These are phyloP conservation scores for Pseudocercospora pini-densiflorae DNA, from an alignment of 2,329 filamentous ascomycete species.

Conservation along the genomic window DNA sequence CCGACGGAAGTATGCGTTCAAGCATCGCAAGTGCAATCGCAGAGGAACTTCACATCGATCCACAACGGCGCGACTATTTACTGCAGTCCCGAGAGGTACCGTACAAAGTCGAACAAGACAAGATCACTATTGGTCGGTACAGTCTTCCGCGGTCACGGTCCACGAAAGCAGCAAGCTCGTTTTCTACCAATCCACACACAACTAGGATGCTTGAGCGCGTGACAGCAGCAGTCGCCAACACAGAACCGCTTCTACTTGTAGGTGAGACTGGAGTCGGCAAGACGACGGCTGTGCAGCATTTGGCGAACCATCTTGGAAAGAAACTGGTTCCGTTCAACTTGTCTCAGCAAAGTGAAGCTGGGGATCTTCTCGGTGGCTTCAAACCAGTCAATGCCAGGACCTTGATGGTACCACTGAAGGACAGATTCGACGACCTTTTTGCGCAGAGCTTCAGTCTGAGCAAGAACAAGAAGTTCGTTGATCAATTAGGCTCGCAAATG, in stretches of 20 bases:
- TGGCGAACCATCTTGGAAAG: conserved; percentile 81
- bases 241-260: conserved; percentile 92
- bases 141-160: conserved; percentile 30
- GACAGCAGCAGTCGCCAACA: conserved; percentile 76
- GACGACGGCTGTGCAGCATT: conserved; percentile 91
- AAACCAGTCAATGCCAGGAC: conserved; percentile 93
- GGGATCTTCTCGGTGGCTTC: conserved; percentile 94
- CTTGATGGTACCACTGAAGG: conserved; percentile 85
- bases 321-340: conserved; percentile 92
- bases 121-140: conserved; percentile 38
- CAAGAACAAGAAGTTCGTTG: conserved; percentile 86
- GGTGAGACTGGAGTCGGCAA: conserved; percentile 99
- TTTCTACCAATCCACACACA: conserved; percentile 87
- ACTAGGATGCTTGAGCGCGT: conserved; percentile 87
- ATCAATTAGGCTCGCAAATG: conserved; percentile 78
- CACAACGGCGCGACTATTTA: conserved; percentile 79
- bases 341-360: conserved; percentile 96
- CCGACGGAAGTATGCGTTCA: conserved; percentile 64
- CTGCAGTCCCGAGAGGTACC: conserved; percentile 73
- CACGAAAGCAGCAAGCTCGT: conserved; percentile 57
- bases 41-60: conserved; percentile 83
- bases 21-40: conserved; percentile 73
- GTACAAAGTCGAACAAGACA: conserved; percentile 56
- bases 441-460: conserved; percentile 82
- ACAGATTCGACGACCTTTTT: conserved; percentile 92